Percentiles rank a stretch among this genome's conserved stretches.
phyloP scores from a whole-genome alignment of 2,329 filamentous ascomycete species.

The Pyrenochaeta sp. region DNA sequence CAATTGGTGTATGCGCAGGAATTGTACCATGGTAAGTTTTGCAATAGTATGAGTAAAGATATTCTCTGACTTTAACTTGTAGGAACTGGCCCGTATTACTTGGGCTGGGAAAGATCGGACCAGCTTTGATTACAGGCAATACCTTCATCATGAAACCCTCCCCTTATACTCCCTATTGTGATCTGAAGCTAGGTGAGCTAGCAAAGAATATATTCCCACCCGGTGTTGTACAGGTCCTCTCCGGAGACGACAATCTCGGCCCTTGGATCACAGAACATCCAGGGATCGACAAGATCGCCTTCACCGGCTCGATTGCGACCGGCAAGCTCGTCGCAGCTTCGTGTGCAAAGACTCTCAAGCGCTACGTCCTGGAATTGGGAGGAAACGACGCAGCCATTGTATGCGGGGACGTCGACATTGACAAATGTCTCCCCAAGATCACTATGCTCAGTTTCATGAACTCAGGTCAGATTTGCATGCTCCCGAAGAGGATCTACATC shows the following conservation, averaged over 20 bases:
- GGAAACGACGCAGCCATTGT: slow-evolving; percentile 69
- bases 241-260: slow-evolving; percentile 66
- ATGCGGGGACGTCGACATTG: slow-evolving; percentile 59
- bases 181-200: slow-evolving; percentile 66
- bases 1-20: slow-evolving; percentile 53
- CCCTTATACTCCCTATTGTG: slow-evolving; percentile 63
- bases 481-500: slow-evolving; percentile 42
- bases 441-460: slow-evolving; percentile 60
- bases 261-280: slow-evolving; percentile 66
- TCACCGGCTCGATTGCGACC: slow-evolving; percentile 67
- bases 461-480: slow-evolving; percentile 58
- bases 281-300: slow-evolving; percentile 67
- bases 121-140: slow-evolving; percentile 65
- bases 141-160: slow-evolving; percentile 65
- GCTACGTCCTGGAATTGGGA: slow-evolving; percentile 67
- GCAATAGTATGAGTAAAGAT: too few relatives aligned
- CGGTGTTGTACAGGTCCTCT: slow-evolving; percentile 67
- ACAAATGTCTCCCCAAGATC: slow-evolving; percentile 48
- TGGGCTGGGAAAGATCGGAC: slow-evolving; percentile 61
- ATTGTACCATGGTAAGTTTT: slow-evolving; percentile 52
- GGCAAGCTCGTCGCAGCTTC: slow-evolving; percentile 67
- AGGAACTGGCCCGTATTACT: slow-evolving; percentile 51
- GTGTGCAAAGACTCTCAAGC: slow-evolving; percentile 64
- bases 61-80: too few relatives aligned
- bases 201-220: slow-evolving; percentile 65